Conservation (phyloP, 2,329 filamentous ascomycete genomes). For the Dryadomyces sulphureus region DNA sequence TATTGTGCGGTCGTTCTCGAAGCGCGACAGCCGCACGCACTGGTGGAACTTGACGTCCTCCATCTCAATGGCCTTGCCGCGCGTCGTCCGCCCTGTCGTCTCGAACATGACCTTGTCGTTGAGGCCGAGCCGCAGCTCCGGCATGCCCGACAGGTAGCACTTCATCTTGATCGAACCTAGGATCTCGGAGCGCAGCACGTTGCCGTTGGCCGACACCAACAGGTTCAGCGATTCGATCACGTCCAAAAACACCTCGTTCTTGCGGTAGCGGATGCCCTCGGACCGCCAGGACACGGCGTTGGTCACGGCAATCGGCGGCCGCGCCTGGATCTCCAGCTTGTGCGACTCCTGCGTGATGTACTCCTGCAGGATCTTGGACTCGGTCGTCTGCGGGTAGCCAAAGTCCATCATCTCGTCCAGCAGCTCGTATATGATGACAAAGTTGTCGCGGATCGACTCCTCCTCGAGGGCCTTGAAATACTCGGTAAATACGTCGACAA, state of each 20-base stretch:
- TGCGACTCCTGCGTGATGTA: slow-evolving; percentile 99
- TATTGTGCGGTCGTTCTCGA: slow-evolving; percentile 97
- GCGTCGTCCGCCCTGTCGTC: slow-evolving; percentile 81
- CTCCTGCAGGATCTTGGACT: slow-evolving; percentile 96
- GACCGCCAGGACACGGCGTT: slow-evolving; percentile 97
- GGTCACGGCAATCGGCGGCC: slow-evolving; percentile 92
- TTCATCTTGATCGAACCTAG: slow-evolving; percentile 98
- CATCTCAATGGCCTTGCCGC: slow-evolving; percentile 98
- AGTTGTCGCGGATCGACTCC: slow-evolving; percentile 97
- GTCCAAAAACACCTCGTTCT: slow-evolving; percentile 98
- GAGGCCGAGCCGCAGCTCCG: slow-evolving; percentile 79
- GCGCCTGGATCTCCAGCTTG: slow-evolving; percentile 91
- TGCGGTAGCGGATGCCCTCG: slow-evolving; percentile 94
- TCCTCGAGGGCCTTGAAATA: slow-evolving; percentile 99
- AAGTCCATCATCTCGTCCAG: slow-evolving; percentile 99
- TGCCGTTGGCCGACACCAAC: slow-evolving; percentile 84
- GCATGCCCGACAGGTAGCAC: slow-evolving; percentile 97
- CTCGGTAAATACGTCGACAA: slow-evolving; percentile 98
- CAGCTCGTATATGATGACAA: slow-evolving; percentile 97
- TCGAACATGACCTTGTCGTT: slow-evolving; percentile 99
- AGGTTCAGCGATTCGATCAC: slow-evolving; percentile 95
- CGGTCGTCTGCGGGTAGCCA: slow-evolving; percentile 95
- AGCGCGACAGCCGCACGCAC: slow-evolving; percentile 85
- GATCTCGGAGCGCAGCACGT: slow-evolving; percentile 91
- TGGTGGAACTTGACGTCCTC: slow-evolving; percentile 99